A percentile compares a stretch with the other conserved stretches of the same genome.
Evolutionary conservation across 176 grass and related monocot genomes (phyloP).

Genomic region (Aegilops tauschii): DNA sequence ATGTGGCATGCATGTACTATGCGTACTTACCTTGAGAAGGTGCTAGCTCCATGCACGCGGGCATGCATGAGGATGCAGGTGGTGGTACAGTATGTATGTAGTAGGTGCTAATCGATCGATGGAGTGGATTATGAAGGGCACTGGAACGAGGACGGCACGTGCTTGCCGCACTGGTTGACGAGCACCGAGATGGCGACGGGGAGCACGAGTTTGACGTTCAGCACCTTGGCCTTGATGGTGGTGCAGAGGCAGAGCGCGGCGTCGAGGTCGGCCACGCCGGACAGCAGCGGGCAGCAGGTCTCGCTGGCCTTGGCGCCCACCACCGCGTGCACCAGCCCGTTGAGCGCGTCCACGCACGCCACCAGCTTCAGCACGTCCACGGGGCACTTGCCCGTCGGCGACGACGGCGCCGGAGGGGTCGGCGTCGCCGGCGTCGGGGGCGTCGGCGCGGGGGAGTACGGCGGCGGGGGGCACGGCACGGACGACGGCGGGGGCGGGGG

Average conservation of each 20-base stretch:
- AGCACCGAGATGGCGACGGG: conserved; percentile 80
- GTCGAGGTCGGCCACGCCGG: conserved; percentile 65
- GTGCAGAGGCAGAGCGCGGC: conserved; percentile 94
- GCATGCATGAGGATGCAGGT: background rate
- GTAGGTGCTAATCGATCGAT: background rate
- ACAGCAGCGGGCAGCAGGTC: conserved; percentile 71
- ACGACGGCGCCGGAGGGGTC: background rate
- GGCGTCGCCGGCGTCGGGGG: background rate
- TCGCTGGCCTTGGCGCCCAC: conserved; percentile 29
- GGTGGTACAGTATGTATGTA: background rate
- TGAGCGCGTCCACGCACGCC: conserved; percentile 74
- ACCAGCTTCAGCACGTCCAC: conserved; percentile 72
- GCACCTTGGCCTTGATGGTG: conserved; percentile 63
- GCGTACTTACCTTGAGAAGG: background rate
- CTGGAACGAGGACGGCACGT: conserved; percentile 60
- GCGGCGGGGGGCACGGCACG: conserved; percentile 36
- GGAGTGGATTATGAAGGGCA: conserved; percentile 33
- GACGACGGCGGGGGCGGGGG: conserved; percentile 14
- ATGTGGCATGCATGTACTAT: background rate
- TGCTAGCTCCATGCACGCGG: background rate
- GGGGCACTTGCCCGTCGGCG: conserved; percentile 58
- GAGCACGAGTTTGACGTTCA: conserved; percentile 47
- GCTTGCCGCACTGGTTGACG: conserved; percentile 74
- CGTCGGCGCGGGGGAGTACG: background rate
- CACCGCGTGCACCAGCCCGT: conserved; percentile 48